These are phyloP conservation scores for Aspergillus indologenus DNA, from an alignment of 495 filamentous ascomycete genomes.

Conservation along the genomic window DNA sequence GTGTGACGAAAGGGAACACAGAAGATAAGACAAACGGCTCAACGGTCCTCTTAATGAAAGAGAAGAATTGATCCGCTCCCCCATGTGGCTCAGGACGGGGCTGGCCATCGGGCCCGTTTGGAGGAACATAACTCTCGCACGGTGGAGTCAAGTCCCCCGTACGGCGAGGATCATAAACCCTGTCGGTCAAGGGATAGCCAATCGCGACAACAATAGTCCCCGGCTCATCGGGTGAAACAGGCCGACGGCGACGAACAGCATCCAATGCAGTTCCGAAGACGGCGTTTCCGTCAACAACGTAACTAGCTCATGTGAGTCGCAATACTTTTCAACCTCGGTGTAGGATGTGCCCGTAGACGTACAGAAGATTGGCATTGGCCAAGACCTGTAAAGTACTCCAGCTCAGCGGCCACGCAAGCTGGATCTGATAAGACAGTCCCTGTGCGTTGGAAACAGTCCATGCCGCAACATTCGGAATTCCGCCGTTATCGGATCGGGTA, in stretches of 20 bases:
- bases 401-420: constrained; percentile 23
- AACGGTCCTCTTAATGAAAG: constrained; percentile 16
- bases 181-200: constrained; percentile 21
- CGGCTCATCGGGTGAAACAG: constrained; percentile 2
- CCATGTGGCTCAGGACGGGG: constrained; percentile 11
- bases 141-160: constrained; percentile 23
- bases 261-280: constrained; percentile 23
- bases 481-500: neutral
- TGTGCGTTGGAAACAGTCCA: constrained; percentile 15
- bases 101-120: constrained; percentile 14
- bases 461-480: constrained; percentile 14
- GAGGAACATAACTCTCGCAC: constrained; percentile 16
- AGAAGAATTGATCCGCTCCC: constrained; percentile 21
- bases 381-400: constrained; percentile 11
- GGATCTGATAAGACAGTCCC: constrained; percentile 17
- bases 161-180: constrained; percentile 21
- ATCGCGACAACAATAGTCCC: constrained; percentile 21
- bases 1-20: constrained; percentile 16
- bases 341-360: neutral
- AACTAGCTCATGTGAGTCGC: constrained; percentile 10
- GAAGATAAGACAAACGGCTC: constrained; percentile 13
- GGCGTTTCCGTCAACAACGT: constrained; percentile 26
- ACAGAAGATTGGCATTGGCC: constrained; percentile 19
- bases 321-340: neutral
- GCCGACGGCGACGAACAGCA: constrained; percentile 16